Evolutionary conservation across 352 stramenopile species (phyloP), one percentile per base, ranked within the genome.

Genomic region (Synura sp.): DNA sequence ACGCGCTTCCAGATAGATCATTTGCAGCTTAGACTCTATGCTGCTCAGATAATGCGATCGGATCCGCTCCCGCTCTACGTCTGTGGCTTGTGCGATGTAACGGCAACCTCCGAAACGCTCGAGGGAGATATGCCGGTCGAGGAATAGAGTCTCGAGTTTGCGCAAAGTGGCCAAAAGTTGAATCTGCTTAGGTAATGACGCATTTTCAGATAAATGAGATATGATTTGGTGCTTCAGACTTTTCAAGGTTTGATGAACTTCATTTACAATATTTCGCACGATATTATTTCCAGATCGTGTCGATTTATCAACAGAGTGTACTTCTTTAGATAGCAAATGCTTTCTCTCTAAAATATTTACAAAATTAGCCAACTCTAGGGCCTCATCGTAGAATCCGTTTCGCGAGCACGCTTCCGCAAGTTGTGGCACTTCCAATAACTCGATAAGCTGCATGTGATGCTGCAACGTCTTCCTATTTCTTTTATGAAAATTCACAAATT

Each of bases 381-480:
- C 94, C 42, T 97, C 94, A 76, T 98, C 94, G 69, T 96, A 97
- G 7, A 98, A 84, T 79, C 97, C 94, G 79, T 96, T 97, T 75
- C 95, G 87, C 42, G 97, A 94, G 79, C 95, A 99, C 1, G 92
- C 91, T 81, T 98, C 94, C 82, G 98, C 91, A 34, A 98, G 85
- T 81, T 97, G 95, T 5, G 95, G 95, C 33, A 99, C 92, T 86
- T 98, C 94, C 69, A 99, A 85, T 25, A 99, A 84, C 83, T 98
- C 94, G n/a, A 97, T 90, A 35, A 99, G 82, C 88, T 96, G 74
- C 59, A 93, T 75, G 79, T 95, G 92, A 80, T 95, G 89, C 63
- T 94, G 86, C 63, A 96, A 89, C 14, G 94, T 92, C 75, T 94
- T 93, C 74, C 93, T 89, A 69, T 93, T 89, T 36, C 88, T 35